A percentile compares a stretch with the other conserved stretches of the same genome.
Conservation (phyloP, 257 asterid species). For the Anisodus tanguticus region DNA sequence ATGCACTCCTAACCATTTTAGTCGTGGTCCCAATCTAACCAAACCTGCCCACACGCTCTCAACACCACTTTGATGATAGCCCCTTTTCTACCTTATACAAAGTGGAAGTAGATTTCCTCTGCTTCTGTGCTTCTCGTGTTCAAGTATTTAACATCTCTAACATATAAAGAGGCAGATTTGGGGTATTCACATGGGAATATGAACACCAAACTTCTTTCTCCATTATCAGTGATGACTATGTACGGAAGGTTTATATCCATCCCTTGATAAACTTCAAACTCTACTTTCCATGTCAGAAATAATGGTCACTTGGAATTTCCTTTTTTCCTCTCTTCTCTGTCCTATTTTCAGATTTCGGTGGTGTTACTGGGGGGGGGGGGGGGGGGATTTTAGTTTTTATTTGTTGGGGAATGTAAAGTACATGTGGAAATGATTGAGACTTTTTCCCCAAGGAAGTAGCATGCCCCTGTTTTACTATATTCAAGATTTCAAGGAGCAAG, state of each 20-base stretch:
- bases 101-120: neutral
- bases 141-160: neutral
- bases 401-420: neutral
- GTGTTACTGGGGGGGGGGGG: neutral
- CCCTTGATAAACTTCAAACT: neutral
- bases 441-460: neutral
- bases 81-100: neutral
- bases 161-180: neutral
- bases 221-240: neutral
- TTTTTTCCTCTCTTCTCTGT: neutral
- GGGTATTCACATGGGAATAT: neutral
- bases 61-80: neutral
- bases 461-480: neutral
- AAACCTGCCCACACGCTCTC: neutral
- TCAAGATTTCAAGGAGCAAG: neutral
- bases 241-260: neutral
- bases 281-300: neutral
- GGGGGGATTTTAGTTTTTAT: neutral
- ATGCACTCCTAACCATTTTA: neutral
- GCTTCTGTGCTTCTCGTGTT: neutral
- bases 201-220: neutral
- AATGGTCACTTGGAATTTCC: neutral
- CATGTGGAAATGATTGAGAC: slow-evolving; percentile 3
- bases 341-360: neutral
- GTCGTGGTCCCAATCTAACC: neutral